phyloP scores from a whole-genome alignment of 1,139 yeast genomes.

The Kodamaea suecica region DNA sequence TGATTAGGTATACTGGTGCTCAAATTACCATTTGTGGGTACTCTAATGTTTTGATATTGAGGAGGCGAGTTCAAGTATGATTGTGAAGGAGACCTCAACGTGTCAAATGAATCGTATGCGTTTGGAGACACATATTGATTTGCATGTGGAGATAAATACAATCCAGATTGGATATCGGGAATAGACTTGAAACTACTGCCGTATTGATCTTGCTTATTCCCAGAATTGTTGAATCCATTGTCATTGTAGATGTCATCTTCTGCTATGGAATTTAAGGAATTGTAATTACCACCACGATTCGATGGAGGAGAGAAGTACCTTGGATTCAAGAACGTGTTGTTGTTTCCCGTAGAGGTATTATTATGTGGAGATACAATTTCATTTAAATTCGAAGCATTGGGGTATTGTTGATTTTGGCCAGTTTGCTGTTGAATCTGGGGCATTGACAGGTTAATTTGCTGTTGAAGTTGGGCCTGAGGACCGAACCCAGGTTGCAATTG shows the following conservation, averaged over 20 bases:
- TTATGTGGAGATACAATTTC: slow-evolving; percentile 35
- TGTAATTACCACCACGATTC: slow-evolving; percentile 23
- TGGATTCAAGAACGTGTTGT: slow-evolving; percentile 30
- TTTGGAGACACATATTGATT: slow-evolving; percentile 18
- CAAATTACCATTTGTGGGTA: slow-evolving; percentile 21
- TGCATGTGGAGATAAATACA: slow-evolving; percentile 16
- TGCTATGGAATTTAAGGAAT: slow-evolving; percentile 32
- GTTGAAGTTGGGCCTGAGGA: slow-evolving; percentile 6
- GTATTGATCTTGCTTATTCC: slow-evolving; percentile 26
- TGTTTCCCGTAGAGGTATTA: slow-evolving; percentile 16
- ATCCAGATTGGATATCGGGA: slow-evolving; percentile 14
- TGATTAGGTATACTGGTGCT: slow-evolving; percentile 29
- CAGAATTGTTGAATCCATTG: slow-evolving; percentile 29
- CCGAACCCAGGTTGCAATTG: slow-evolving; percentile 2
- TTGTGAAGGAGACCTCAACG: slow-evolving; percentile 29
- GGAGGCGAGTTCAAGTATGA: slow-evolving; percentile 41
- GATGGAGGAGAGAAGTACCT: slow-evolving; percentile 45
- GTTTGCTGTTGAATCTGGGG: slow-evolving; percentile 12
- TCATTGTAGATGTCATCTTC: slow-evolving; percentile 23
- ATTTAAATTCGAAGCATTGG: slow-evolving; percentile 26
- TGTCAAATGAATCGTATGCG: slow-evolving; percentile 25
- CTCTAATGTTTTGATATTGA: slow-evolving; percentile 16
- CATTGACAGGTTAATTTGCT: slow-evolving; percentile 6
- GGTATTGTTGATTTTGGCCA: slow-evolving; percentile 4
- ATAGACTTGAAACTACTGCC: slow-evolving; percentile 14